Conservation (phyloP, 192 early-diverging fungal species). For the Coemansia sp. region DNA sequence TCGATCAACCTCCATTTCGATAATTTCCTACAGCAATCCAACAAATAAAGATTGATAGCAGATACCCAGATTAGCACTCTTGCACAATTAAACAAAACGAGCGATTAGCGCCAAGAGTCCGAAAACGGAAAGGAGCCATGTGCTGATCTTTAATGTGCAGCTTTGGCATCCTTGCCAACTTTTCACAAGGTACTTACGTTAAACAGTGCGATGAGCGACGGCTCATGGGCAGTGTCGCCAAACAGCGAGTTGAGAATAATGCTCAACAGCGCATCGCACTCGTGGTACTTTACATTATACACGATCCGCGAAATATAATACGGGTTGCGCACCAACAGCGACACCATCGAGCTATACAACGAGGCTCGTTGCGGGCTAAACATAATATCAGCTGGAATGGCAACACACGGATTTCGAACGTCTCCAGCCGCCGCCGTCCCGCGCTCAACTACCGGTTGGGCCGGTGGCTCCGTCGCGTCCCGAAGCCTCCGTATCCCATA, state of each 20-base stretch:
- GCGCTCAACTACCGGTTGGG: constrained; percentile 19
- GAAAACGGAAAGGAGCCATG: background rate
- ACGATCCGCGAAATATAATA: constrained; percentile 40
- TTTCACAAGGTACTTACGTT: constrained; percentile 20
- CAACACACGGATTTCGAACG: constrained; percentile 22
- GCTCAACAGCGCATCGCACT: constrained; percentile 40
- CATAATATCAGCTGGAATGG: constrained; percentile 48
- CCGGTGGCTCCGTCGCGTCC: constrained; percentile 1
- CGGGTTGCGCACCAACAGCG: constrained; percentile 34
- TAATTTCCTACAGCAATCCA: constrained; percentile 31
- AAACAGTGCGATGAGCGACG: constrained; percentile 33
- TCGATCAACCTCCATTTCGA: constrained; percentile 44
- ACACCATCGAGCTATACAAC: constrained; percentile 34
- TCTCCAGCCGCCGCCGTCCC: constrained; percentile 26
- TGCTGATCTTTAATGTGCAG: background rate
- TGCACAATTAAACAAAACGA: background rate
- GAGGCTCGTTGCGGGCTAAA: constrained; percentile 30
- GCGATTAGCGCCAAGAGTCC: background rate
- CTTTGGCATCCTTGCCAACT: background rate
- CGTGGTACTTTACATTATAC: constrained; percentile 35
- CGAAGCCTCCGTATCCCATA: constrained; percentile 18
- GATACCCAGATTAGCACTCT: too few relatives aligned
- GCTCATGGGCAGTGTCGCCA: constrained; percentile 20
- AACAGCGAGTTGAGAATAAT: constrained; percentile 47
- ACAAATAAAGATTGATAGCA: background rate